Evolutionary conservation across 2,329 filamentous ascomycete genomes (phyloP), one percentile per base, ranked within the genome.

Genomic region (Celoporthe dispersa): DNA sequence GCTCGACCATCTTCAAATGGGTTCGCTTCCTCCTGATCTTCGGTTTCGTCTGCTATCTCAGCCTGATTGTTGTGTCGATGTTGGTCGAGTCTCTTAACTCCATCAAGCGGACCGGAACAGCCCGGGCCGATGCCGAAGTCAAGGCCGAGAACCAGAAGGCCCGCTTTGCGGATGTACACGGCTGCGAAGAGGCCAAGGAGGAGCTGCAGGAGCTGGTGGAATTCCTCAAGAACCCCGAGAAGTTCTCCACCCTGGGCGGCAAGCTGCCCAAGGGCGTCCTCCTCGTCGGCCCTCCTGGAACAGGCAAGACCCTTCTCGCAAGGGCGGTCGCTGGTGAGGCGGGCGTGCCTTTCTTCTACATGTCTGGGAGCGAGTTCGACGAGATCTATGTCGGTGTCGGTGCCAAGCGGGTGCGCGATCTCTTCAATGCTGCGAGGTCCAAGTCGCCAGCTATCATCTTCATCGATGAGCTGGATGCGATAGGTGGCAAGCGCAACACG

Each of bases 311-410:
- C 16, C 88, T 99, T 55, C 88, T 99, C 72, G 96, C 96, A 73
- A 91, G 96, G 77, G 97, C 96, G 68, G 96, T 99, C 71, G 96
- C 96, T 63, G 96, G 96, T 66, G 96, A 99, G 83, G 94, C 96
- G 67, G 96, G 95, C 68, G 96, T 99, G 25, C 96, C 96, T 1
- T 99, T 99, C 86, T 99, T 98, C 86, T 99, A 98, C 87, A 98
- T 99, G 95, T 99, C 96, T 77, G 96, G 96, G 65, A 97, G 94
- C 70, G 96, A 99, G 80, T 99, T 99, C 78, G 96, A 99, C 77
- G 96, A 99, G 81, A 92, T 99, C 66, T 99, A 98, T 77, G 97
- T 99, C 48, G 96, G 96, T 78, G 96, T 99, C 14, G 79, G 79
- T 63, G 79, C 79, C 48, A 80, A 99, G 85, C 92, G 96, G 77